Evolutionary conservation across 2,329 filamentous ascomycete genomes (phyloP), one percentile per base, ranked within the genome.

Genomic region (Balansia obtecta): DNA sequence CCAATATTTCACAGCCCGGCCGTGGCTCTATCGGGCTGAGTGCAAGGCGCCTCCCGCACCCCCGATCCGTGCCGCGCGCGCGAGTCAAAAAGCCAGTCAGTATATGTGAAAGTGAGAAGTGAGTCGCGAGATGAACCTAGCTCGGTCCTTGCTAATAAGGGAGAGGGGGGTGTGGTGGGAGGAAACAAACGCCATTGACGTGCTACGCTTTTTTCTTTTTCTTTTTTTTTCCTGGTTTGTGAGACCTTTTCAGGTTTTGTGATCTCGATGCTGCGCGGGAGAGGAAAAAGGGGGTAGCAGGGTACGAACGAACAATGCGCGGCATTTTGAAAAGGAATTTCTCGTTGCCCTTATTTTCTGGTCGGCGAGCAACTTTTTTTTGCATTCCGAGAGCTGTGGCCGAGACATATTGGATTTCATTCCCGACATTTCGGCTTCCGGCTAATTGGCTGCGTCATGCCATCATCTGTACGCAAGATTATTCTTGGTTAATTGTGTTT

Each of bases 11-110:
- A 48, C 45, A 49, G 34, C 52, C 22, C 22, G 41, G 39, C n/a
- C 20, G 9, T 27, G 37, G 12, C 45, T 37, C 27, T 16, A 37
- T 38, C 41, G 48, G 48, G 48, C 32, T 45, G 44, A 40, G 37
- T 43, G 45, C 48, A 27, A 39, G 45, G 45, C 48, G 48, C 51
- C 51, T 50, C 45, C 51, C 51, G 51, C 46, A 33, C 37, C 30
- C 30, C 45, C 51, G 51, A 53, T 48, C 48, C 51, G 51, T 53
- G 45, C 51, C 51, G 45, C 51, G 27, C 27, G 32, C 27, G 32
- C 49, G 49, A 53, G 40, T 51, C 45, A 51, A 37, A 18, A 30
- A 15, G n/a, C n/a, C n/a, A n/a, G n/a, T 22, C 40, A 32, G 16
- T 42, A 30, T 39, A 38, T 16, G 30, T 18, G 18, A 45, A 12